phyloP scores from a whole-genome alignment of 2,329 filamentous ascomycete genomes.

The Triangularia verruculosa region DNA sequence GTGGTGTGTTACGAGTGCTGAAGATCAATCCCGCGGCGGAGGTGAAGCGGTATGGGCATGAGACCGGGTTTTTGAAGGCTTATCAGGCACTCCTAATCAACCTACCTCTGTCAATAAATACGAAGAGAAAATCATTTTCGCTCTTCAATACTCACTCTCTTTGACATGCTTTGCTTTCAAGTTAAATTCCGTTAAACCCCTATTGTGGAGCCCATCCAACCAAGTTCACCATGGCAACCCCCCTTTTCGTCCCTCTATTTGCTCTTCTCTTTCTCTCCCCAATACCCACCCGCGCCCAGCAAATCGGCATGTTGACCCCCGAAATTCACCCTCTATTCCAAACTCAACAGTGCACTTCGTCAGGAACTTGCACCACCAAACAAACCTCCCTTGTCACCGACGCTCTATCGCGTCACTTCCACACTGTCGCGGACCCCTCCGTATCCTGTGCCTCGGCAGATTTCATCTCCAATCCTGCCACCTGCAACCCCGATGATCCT shows the following conservation, averaged over 20 bases:
- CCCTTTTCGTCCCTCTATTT: not conserved
- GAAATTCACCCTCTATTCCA: constrained; percentile 49
- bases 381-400: constrained; percentile 50
- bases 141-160: too few relatives aligned
- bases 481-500: constrained; percentile 31
- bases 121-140: too few relatives aligned
- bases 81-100: not conserved
- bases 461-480: constrained; percentile 12
- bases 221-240: not conserved
- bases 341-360: constrained; percentile 50
- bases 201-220: not conserved
- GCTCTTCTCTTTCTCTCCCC: not conserved
- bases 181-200: not conserved
- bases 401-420: constrained; percentile 29
- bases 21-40: not conserved
- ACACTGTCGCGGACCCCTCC: not conserved
- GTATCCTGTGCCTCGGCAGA: not conserved
- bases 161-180: too few relatives aligned
- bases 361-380: constrained; percentile 45
- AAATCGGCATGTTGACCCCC: constrained; percentile 26
- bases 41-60: not conserved
- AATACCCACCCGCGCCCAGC: constrained; percentile 7
- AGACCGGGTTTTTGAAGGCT: not conserved
- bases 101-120: not conserved
- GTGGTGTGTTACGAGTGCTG: not conserved